Evolutionary conservation across 305 asterid genomes (phyloP), one percentile per base, ranked within the genome.

Genomic region (Nicotiana rustica): DNA sequence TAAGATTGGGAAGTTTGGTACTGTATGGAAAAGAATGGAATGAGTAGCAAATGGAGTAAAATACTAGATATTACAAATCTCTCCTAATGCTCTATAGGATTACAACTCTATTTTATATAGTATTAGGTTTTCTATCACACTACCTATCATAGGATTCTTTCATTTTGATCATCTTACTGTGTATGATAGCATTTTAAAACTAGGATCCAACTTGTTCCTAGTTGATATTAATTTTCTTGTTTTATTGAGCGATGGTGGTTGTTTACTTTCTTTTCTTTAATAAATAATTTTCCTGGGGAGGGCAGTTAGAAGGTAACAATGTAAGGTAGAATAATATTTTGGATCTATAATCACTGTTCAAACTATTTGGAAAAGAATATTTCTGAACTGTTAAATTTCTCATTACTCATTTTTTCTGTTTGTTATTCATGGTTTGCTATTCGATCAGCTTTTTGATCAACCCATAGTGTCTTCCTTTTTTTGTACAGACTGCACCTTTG

Each of bases 401-500:
- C 80, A 29, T 75, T 1, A 5, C 62, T 73, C 2, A 31, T 25
- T 52, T 52, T 7, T 10, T 76, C 47, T 9, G 80, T 31, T 31
- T 55, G 66, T 4, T 38, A 31, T 55, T 75, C 29, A 25, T 49
- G 64, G 44, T 73, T 35, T 25, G 79, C 65, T 47, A 25, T 73
- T 25, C 29, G 29, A 25, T 55, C 29, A 55, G 47, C 14, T 15
- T 75, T 71, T 55, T 76, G 3, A 55, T 76, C 49, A 29, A 44
- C 31, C 15, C 18, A 31, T 18, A 2, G 10, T 6, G 35, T 81
- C 47, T 38, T n/a, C 66, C 31, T 29, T 31, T 67, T 2, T 2
- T 76, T 49, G 38, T 29, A 14, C 92, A 95, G 99, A 93, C 94
- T 25, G 96, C 98, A 36, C 99, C 99, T 0, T 89, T 95, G 89